Evolutionary conservation across 208 protist genomes (phyloP).

Genomic region (Wallacemonas rigidus): DNA sequence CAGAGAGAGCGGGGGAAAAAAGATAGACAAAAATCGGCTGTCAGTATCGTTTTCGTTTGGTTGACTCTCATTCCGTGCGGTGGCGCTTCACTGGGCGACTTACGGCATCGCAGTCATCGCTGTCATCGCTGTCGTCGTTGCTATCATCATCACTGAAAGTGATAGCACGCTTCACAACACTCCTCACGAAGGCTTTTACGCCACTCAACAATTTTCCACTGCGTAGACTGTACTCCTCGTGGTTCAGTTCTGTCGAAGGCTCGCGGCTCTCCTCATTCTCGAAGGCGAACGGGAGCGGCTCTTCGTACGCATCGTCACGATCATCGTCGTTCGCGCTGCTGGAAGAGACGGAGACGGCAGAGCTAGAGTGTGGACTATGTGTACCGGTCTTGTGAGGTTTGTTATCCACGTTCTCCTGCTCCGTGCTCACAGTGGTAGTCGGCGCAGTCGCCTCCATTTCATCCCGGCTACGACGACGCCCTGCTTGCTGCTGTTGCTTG

Average conservation of each 20-base stretch:
- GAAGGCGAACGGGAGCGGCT: constrained; percentile 2
- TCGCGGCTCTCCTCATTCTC: background rate
- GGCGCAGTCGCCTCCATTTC: constrained; percentile 12
- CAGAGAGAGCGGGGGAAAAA: too few species aligned
- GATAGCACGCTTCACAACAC: constrained; percentile 48
- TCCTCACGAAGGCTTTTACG: constrained; percentile 37
- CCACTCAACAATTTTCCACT: constrained; percentile 23
- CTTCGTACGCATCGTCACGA: constrained; percentile 17
- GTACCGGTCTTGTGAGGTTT: constrained; percentile 2
- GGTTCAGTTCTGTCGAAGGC: background rate
- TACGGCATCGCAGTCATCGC: background rate
- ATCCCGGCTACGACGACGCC: constrained; percentile 13
- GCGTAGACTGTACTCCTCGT: constrained; percentile 24
- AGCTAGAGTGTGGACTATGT: constrained; percentile 1
- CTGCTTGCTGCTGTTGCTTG: background rate
- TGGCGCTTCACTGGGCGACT: constrained; percentile 23
- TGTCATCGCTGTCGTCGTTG: constrained; percentile 7
- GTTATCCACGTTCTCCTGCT: background rate
- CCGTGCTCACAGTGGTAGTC: background rate
- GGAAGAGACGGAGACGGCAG: constrained; percentile 8
- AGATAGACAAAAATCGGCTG: too few species aligned
- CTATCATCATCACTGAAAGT: constrained; percentile 38
- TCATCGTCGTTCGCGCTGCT: background rate
- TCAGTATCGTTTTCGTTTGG: background rate
- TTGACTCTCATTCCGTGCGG: constrained; percentile 5